A percentile compares a stretch with the other conserved stretches of the same genome.
These are phyloP conservation scores for Cladorrhinum samala DNA, from an alignment of 495 filamentous ascomycete species.

Conservation along the genomic window DNA sequence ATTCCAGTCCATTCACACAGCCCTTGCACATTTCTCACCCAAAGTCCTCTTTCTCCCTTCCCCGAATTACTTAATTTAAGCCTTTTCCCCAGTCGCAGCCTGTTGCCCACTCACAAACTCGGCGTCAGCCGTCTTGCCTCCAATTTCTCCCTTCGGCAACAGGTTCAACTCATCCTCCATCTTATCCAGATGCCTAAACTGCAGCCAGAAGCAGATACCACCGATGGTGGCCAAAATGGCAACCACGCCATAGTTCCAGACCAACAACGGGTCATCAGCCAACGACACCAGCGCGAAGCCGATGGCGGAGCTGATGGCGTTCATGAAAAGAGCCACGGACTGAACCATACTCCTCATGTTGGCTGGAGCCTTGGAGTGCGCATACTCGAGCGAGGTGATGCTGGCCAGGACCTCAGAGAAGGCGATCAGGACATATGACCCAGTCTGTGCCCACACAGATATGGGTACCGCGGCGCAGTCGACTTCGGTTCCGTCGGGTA, in stretches of 20 bases:
- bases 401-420: conserved; percentile 70
- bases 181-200: conserved; percentile 51
- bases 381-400: conserved; percentile 61
- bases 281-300: conserved; percentile 62
- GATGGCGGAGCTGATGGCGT: conserved; percentile 61
- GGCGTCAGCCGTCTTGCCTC: neutral
- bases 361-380: conserved; percentile 71
- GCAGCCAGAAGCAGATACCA: conserved; percentile 56
- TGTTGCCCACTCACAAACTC: neutral
- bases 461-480: conserved; percentile 27
- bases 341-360: conserved; percentile 73
- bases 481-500: conserved; percentile 3
- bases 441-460: conserved; percentile 56
- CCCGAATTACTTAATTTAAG: too few relatives aligned
- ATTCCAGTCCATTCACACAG: too few relatives aligned
- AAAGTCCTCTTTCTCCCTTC: too few relatives aligned
- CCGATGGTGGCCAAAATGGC: conserved; percentile 57
- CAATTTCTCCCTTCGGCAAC: conserved; percentile 25
- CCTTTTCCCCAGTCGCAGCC: too few relatives aligned
- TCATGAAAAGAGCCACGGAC: conserved; percentile 61
- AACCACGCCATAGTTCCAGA: conserved; percentile 56
- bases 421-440: conserved; percentile 60
- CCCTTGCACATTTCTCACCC: too few relatives aligned
- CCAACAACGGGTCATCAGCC: conserved; percentile 61
- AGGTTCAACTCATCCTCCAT: conserved; percentile 63